phyloP scores from a whole-genome alignment of 352 stramenopile genomes.

The Phytophthora hibernalis region DNA sequence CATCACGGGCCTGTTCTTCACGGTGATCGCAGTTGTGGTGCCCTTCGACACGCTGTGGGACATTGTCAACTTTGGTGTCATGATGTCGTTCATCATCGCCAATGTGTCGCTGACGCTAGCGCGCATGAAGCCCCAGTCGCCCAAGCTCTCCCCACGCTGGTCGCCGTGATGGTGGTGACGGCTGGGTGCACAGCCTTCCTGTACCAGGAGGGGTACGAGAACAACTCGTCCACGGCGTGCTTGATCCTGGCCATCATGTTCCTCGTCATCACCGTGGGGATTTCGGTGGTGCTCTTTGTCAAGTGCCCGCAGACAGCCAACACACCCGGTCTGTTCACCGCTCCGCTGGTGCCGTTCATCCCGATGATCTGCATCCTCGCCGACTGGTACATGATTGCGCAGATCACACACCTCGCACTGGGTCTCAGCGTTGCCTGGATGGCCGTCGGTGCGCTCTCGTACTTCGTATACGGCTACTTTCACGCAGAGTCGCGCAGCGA shows the following conservation, averaged over 20 bases:
- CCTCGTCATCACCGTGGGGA: conserved; percentile 42
- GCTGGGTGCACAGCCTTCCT: conserved; percentile 52
- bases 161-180: conserved; percentile 44
- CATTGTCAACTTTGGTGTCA: conserved; percentile 88
- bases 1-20: conserved; percentile 69
- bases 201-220: conserved; percentile 65
- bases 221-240: conserved; percentile 43
- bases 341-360: conserved; percentile 68
- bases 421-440: conserved; percentile 56
- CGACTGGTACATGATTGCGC: conserved; percentile 74
- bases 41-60: conserved; percentile 86
- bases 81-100: conserved; percentile 88
- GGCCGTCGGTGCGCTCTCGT: conserved; percentile 51
- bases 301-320: conserved; percentile 56
- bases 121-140: conserved; percentile 62
- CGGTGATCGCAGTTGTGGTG: conserved; percentile 71
- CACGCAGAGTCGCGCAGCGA: conserved; percentile 48
- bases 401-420: conserved; percentile 51
- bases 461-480: conserved; percentile 67
- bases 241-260: conserved; percentile 56
- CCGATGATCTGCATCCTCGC: conserved; percentile 59
- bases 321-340: conserved; percentile 42
- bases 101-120: conserved; percentile 75
- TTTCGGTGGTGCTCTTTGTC: conserved; percentile 47
- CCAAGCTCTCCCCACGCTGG: conserved; percentile 45